Percentiles rank a stretch among this genome's conserved stretches.
Evolutionary conservation across 805 yeast genomes (phyloP).

Genomic region (Metschnikowia borealis): DNA sequence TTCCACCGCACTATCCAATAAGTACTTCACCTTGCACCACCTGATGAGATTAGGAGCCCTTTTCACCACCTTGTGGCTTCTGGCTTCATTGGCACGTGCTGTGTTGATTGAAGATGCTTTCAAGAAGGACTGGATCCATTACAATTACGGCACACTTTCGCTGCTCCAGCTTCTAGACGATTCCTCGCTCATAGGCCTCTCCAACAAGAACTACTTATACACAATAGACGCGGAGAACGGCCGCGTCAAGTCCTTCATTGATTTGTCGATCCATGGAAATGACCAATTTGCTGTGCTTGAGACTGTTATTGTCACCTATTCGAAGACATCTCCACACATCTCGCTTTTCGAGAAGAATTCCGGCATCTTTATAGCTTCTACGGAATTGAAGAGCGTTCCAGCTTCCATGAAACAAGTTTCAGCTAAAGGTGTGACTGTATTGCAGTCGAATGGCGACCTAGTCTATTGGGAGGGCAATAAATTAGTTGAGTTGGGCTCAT

Average conservation of each 20-base stretch:
- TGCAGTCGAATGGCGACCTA: slow-evolving; percentile 4
- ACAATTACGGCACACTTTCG: slow-evolving; percentile 39
- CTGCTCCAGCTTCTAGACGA: slow-evolving; percentile 13
- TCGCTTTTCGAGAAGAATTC: slow-evolving; percentile 10
- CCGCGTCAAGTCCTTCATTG: slow-evolving; percentile 25
- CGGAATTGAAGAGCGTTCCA: slow-evolving; percentile 5
- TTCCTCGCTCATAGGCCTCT: slow-evolving; percentile 20
- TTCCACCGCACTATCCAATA: background rate
- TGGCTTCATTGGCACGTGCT: slow-evolving; percentile 4
- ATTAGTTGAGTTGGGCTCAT: slow-evolving; percentile 5
- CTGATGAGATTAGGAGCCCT: slow-evolving; percentile 4
- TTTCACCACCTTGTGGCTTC: slow-evolving; percentile 1
- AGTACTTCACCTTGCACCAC: background rate
- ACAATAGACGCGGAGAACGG: slow-evolving; percentile 21
- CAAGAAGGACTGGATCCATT: slow-evolving; percentile 51
- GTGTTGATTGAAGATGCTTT: slow-evolving; percentile 51
- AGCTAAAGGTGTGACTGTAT: background rate
- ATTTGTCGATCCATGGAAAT: slow-evolving; percentile 16
- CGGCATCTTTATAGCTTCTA: slow-evolving; percentile 11
- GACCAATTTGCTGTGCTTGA: slow-evolving; percentile 8
- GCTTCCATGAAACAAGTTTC: background rate
- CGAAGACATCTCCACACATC: slow-evolving; percentile 4
- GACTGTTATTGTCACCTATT: slow-evolving; percentile 9
- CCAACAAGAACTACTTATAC: slow-evolving; percentile 22
- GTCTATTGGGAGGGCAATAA: slow-evolving; percentile 7